Percentiles rank a stretch among this genome's conserved stretches.
These are phyloP conservation scores for Saxophila tyrrhenica DNA, from an alignment of 495 filamentous ascomycete genomes.

Conservation along the genomic window DNA sequence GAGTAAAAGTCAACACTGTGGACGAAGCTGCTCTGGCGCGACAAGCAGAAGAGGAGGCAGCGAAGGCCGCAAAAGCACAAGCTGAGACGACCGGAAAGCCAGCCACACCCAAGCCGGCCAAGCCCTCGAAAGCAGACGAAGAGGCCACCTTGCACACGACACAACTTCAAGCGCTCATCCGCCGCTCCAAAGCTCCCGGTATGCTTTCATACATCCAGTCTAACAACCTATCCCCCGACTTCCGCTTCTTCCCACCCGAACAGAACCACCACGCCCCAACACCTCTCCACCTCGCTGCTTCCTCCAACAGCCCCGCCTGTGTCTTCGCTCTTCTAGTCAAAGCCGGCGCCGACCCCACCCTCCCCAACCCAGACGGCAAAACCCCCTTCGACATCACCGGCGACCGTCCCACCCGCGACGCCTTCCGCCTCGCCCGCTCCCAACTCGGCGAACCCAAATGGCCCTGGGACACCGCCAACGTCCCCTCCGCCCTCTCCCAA, in stretches of 20 bases:
- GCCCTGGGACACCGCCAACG: constrained; percentile 66
- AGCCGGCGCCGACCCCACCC: constrained; percentile 60
- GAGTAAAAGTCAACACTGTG: constrained; percentile 71
- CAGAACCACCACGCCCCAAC: constrained; percentile 78
- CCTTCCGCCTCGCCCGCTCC: constrained; percentile 76
- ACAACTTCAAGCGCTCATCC: constrained; percentile 77
- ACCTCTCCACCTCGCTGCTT: constrained; percentile 73
- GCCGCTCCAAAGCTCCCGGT: constrained; percentile 79
- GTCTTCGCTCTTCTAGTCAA: constrained; percentile 67
- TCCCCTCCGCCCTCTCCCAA: constrained; percentile 58
- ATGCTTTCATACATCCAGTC: constrained; percentile 70
- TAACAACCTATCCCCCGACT: constrained; percentile 57
- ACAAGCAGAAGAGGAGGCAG: constrained; percentile 21
- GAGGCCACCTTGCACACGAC: constrained; percentile 65
- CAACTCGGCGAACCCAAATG: constrained; percentile 66
- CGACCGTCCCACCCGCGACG: constrained; percentile 75
- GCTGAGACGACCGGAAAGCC: constrained; percentile 30
- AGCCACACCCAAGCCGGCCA: constrained; percentile 39
- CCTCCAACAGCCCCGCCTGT: constrained; percentile 57
- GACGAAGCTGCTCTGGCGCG: constrained; percentile 36
- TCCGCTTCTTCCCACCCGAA: constrained; percentile 60
- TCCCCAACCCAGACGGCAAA: constrained; percentile 52
- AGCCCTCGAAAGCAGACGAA: constrained; percentile 67
- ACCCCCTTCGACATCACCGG: constrained; percentile 80
- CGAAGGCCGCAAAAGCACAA: constrained; percentile 10